phyloP scores from a whole-genome alignment of 345 rosid genomes.

The Citrus trifoliata region DNA sequence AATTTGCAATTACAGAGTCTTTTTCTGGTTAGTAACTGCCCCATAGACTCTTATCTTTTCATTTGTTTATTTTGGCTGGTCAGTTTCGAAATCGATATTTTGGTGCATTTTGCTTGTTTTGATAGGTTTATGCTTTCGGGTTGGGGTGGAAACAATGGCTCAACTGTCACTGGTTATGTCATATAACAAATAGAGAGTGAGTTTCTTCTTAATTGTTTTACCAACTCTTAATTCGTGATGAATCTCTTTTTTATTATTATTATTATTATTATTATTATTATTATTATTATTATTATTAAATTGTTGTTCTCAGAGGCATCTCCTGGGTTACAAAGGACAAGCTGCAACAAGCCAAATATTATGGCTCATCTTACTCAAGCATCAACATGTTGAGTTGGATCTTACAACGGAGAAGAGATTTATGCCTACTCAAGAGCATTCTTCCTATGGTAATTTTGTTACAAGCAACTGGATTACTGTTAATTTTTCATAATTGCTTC shows the following conservation, averaged over 20 bases:
- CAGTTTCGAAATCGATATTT: background rate
- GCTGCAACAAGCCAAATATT: conserved; percentile 92
- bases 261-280: too few species aligned
- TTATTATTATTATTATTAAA: too few species aligned
- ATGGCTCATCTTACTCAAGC: conserved; percentile 93
- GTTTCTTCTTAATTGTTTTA: background rate
- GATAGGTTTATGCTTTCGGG: conserved; percentile 90
- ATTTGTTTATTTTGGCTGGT: background rate
- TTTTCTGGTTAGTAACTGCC: too few species aligned
- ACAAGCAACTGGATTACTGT: background rate
- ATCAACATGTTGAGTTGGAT: conserved; percentile 88
- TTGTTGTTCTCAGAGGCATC: conserved; percentile 61
- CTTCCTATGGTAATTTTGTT: conserved; percentile 71
- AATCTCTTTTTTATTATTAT: background rate
- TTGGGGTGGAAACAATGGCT: conserved; percentile 67
- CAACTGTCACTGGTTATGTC: conserved; percentile 1
- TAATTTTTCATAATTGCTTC: background rate
- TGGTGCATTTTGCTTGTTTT: background rate
- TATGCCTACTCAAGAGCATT: conserved; percentile 87
- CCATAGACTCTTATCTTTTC: too few species aligned
- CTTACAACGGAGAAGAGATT: conserved; percentile 94
- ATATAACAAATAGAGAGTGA: conserved; percentile 23
- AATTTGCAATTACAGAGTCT: too few species aligned
- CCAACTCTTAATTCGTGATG: background rate
- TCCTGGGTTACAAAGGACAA: conserved; percentile 98